These are phyloP conservation scores for Apiotrichum gamsii DNA, from an alignment of 1,284 basidiomycete genomes.

Conservation along the genomic window DNA sequence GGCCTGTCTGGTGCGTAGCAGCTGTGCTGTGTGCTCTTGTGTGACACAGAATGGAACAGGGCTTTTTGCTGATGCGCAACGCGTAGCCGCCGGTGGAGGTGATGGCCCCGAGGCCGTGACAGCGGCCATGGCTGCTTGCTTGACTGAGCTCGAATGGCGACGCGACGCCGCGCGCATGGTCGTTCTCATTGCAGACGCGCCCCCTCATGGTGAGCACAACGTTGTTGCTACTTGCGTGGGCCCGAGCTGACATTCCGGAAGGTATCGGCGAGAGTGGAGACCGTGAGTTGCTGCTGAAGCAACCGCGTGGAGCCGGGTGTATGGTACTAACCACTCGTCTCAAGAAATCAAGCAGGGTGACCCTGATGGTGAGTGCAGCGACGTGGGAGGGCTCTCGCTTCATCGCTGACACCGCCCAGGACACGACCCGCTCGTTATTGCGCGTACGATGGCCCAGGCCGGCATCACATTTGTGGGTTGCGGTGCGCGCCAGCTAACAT, in stretches of 20 bases:
- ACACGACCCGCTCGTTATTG: slow-evolving; percentile 81
- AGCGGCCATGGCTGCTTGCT: slow-evolving; percentile 77
- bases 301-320: background rate
- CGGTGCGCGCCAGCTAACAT: too few relatives aligned
- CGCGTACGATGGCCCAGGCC: slow-evolving; percentile 76
- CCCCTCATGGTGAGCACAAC: slow-evolving; percentile 64
- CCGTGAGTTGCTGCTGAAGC: slow-evolving; percentile 30
- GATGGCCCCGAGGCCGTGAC: slow-evolving; percentile 98
- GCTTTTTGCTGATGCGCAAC: too few relatives aligned
- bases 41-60: too few relatives aligned
- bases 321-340: slow-evolving; percentile 11
- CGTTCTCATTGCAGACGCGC: slow-evolving; percentile 92
- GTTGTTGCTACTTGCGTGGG: slow-evolving; percentile 22
- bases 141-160: slow-evolving; percentile 83
- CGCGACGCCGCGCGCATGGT: slow-evolving; percentile 86
- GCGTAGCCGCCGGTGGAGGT: slow-evolving; percentile 86
- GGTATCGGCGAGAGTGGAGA: slow-evolving; percentile 45
- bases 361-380: slow-evolving; percentile 65
- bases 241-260: slow-evolving; percentile 15
- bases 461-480: slow-evolving; percentile 78
- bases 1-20: slow-evolving; percentile 34
- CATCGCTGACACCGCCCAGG: slow-evolving; percentile 42
- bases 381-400: background rate
- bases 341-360: slow-evolving; percentile 83
- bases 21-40: background rate